Evolutionary conservation across 2,329 filamentous ascomycete species (phyloP), one percentile per base, ranked within the genome.

Genomic region (Penicillium sp.): DNA sequence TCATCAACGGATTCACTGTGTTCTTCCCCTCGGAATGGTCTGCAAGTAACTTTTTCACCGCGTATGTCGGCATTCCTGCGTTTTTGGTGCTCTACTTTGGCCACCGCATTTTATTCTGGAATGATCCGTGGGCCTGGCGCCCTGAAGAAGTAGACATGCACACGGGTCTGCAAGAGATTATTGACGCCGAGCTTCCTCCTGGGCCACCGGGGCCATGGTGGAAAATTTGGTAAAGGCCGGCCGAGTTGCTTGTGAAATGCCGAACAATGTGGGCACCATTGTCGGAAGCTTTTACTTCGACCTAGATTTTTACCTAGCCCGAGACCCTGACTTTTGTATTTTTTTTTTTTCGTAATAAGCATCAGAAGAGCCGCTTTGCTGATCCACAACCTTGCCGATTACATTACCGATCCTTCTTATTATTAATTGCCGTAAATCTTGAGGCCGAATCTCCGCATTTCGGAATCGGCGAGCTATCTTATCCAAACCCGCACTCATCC

Each of bases 1-100:
- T 93, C 3, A 87, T 90, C 64, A 91, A 91, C 65, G 90, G 89
- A 1, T 93, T 92, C 74, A 83, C 87, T 35, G 83, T 89, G 14
- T 93, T 93, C 70, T 88, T 88, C 70, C 84, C 85, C 0, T 76
- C 79, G 8, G 79, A 86, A 27, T 93, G 87, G 83, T 82, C 79
- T 16, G 82, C 81, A 0, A 78, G 81, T 5, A 79, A 80, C 65
- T 95, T 95, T 65, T 74, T 88, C 62, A 87, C 85, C 0, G 80
- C 84, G 0, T 89, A 89, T 64, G 81, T 88, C n/a, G 85, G 85
- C 9, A 83, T 89, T 49, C 84, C 85, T 0, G 81, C 86, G 19
- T 88, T 88, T 66, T 65, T 86, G 14, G 58, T 73, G 3, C 63
- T 87, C 49, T 86, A 84, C 66, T 74, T 81, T 27, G 79, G 76